phyloP scores from a whole-genome alignment of 139 green algal genomes.

The Asterochloris sp. region DNA sequence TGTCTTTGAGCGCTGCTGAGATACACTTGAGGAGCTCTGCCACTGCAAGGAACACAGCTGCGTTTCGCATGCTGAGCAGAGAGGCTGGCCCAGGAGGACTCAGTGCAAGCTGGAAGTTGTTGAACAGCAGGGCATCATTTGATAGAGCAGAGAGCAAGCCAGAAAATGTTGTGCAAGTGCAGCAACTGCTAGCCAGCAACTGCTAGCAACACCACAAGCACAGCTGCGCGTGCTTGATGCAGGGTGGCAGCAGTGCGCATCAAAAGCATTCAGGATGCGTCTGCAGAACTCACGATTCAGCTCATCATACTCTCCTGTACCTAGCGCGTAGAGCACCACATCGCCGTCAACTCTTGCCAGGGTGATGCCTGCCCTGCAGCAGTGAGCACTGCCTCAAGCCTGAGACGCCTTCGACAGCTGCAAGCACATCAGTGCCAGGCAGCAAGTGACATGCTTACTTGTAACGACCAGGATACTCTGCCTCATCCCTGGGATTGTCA shows the following conservation, averaged over 20 bases:
- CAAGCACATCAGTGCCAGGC: not conserved
- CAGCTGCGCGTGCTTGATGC: not conserved
- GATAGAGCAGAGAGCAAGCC: not conserved
- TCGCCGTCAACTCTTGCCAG: constrained; percentile 6
- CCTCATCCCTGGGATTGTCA: not conserved
- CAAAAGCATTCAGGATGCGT: not conserved
- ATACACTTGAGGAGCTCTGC: constrained; percentile 10
- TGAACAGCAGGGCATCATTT: not conserved
- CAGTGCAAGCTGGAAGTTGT: not conserved
- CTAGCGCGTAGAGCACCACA: constrained; percentile 21
- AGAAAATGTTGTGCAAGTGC: no score
- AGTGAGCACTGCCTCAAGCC: not conserved
- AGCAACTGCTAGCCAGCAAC: no score
- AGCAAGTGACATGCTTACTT: constrained; percentile 4
- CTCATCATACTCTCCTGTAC: constrained; percentile 32
- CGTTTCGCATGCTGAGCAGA: not conserved
- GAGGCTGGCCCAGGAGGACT: no score
- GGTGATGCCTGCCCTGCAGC: constrained; percentile 14
- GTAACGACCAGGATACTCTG: constrained; percentile 18
- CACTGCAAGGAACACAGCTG: constrained; percentile 12
- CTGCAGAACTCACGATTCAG: constrained; percentile 9
- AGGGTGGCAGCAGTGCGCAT: not conserved
- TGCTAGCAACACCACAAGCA: no score
- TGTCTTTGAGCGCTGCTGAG: constrained; percentile 6
- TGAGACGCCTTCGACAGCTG: not conserved